Evolutionary conservation across 2,329 filamentous ascomycete genomes (phyloP).

Genomic region (Huntiella abstrusa): DNA sequence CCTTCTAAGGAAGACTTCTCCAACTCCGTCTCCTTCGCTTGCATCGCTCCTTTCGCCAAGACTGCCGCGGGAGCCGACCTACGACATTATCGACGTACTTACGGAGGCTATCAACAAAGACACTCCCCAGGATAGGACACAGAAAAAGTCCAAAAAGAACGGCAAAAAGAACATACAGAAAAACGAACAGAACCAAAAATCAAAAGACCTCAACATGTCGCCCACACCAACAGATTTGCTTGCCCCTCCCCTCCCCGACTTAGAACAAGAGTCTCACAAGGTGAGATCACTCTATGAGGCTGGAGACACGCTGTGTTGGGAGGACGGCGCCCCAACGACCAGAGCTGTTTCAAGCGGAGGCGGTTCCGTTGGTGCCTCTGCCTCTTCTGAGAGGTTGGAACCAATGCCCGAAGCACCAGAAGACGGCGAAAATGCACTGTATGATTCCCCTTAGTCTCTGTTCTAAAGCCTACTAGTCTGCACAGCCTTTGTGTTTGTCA

Average conservation of each 20-base stretch:
- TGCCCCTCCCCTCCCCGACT: constrained; percentile 27
- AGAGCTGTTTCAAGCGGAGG: neutral
- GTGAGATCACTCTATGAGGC: constrained; percentile 47
- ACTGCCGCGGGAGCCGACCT: constrained; percentile 3
- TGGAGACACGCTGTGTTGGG: constrained; percentile 32
- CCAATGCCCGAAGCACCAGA: constrained; percentile 31
- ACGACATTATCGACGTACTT: constrained; percentile 8
- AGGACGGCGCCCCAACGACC: constrained; percentile 23
- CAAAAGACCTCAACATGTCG: neutral
- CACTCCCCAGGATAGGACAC: neutral
- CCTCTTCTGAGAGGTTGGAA: constrained; percentile 26
- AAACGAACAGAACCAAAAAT: neutral
- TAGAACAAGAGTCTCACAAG: constrained; percentile 46
- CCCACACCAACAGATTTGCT: constrained; percentile 29
- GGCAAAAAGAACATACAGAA: neutral
- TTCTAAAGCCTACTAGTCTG: no score
- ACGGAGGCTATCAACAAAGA: constrained; percentile 1
- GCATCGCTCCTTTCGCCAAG: constrained; percentile 4
- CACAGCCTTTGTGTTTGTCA: no score
- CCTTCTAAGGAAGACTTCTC: constrained; percentile 6
- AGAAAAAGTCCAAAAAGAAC: no score
- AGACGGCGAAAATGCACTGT: constrained; percentile 23
- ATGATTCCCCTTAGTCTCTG: neutral
- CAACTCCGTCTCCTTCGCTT: constrained; percentile 10
- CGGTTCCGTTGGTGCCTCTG: constrained; percentile 11